Evolutionary conservation across 2,329 filamentous ascomycete species (phyloP).

Genomic region (Epichloe bromicola): DNA sequence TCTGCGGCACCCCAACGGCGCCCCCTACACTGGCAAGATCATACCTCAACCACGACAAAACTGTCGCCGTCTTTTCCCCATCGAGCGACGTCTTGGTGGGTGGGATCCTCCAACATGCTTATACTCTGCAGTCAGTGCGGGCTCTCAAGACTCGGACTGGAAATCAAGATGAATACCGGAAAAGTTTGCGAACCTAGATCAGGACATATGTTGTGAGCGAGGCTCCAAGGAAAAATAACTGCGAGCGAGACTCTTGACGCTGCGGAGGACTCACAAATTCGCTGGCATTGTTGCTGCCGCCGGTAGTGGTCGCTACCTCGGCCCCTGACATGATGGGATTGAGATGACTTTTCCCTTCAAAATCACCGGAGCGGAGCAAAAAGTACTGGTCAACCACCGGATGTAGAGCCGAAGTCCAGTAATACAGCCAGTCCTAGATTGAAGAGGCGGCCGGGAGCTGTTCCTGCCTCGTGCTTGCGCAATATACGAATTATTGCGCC

Average conservation of each 20-base stretch:
- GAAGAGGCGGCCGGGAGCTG: neutral
- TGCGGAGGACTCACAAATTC: slow-evolving; percentile 64
- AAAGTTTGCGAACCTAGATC: slow-evolving; percentile 82
- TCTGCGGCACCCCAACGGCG: no score
- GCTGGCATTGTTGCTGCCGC: slow-evolving; percentile 66
- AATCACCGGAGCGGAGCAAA: neutral
- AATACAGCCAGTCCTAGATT: neutral
- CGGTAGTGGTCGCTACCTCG: slow-evolving; percentile 21
- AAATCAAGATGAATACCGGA: slow-evolving; percentile 55
- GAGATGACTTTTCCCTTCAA: neutral
- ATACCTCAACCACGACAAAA: slow-evolving; percentile 91
- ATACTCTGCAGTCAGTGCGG: slow-evolving; percentile 8
- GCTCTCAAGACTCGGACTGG: neutral
- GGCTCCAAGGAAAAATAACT: neutral
- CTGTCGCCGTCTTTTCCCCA: slow-evolving; percentile 94
- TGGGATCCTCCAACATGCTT: slow-evolving; percentile 83
- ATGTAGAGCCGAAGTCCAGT: neutral
- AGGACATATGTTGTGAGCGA: neutral
- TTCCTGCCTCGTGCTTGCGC: neutral
- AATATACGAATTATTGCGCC: neutral
- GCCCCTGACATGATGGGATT: slow-evolving; percentile 20
- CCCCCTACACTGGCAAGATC: neutral
- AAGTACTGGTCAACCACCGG: neutral
- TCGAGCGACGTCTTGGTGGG: slow-evolving; percentile 82
- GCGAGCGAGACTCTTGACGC: neutral